Conservation (phyloP, 2,329 filamentous ascomycete genomes). For the Orbilia javanica region DNA sequence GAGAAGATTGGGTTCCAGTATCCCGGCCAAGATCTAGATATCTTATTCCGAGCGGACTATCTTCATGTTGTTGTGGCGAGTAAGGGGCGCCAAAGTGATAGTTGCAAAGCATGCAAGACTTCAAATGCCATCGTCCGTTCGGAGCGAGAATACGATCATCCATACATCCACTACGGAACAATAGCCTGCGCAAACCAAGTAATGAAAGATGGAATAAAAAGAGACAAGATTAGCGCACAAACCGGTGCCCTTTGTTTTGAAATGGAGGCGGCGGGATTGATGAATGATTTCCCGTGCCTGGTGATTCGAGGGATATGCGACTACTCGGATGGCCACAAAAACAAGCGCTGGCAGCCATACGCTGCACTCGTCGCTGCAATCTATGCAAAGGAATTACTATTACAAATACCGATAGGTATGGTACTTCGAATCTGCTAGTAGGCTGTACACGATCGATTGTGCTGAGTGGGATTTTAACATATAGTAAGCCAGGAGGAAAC, state of each 20-base stretch:
- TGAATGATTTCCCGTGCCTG: conserved; percentile 25
- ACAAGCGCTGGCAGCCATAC: conserved; percentile 32
- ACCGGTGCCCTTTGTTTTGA: conserved; percentile 27
- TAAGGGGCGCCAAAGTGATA: not conserved
- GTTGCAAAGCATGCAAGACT: conserved; percentile 16
- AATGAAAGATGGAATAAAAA: conserved; percentile 25
- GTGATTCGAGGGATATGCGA: conserved; percentile 29
- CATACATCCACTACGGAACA: conserved; percentile 30
- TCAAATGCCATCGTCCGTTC: conserved; percentile 9
- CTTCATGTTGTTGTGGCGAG: conserved; percentile 13
- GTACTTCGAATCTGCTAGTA: no score
- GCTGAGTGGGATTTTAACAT: not conserved
- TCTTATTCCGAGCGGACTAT: conserved; percentile 23
- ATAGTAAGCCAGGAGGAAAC: conserved; percentile 4
- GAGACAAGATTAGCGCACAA: conserved; percentile 12
- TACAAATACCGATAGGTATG: conserved; percentile 13
- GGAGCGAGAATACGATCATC: conserved; percentile 24
- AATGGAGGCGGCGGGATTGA: conserved; percentile 29
- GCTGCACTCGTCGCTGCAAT: conserved; percentile 9
- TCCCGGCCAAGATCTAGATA: conserved; percentile 9
- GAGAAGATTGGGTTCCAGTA: not conserved
- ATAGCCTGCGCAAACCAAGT: conserved; percentile 28
- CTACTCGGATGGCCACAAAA: conserved; percentile 27
- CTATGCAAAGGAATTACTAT: conserved; percentile 22
- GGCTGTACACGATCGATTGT: no score